These are phyloP conservation scores for Iodosphaeria phyllophila DNA, from an alignment of 2,329 filamentous ascomycete genomes.

Conservation along the genomic window DNA sequence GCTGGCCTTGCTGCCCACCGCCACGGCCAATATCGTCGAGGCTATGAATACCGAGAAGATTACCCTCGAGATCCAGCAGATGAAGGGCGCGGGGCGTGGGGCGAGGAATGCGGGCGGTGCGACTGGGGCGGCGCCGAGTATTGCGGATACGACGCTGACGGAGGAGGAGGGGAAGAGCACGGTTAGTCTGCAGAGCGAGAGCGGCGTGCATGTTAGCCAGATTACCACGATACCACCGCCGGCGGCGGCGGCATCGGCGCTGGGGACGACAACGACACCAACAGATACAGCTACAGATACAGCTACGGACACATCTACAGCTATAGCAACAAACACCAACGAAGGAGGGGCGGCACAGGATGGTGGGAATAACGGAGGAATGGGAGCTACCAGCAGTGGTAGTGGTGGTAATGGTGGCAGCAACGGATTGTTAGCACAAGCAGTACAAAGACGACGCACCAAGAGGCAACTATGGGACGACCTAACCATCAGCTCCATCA, in stretches of 20 bases:
- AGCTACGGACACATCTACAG: conserved; percentile 2
- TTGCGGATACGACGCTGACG: conserved; percentile 51
- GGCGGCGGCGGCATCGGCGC: conserved; percentile 12
- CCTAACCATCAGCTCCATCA: conserved; percentile 86
- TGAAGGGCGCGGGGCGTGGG: conserved; percentile 55
- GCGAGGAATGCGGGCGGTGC: conserved; percentile 36
- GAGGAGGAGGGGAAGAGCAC: conserved; percentile 73
- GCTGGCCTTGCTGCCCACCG: conserved; percentile 82
- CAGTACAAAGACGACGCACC: conserved; percentile 41
- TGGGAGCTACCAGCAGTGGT: conserved; percentile 9
- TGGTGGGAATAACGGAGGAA: conserved; percentile 21
- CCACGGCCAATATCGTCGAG: conserved; percentile 74
- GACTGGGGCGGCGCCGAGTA: conserved; percentile 29
- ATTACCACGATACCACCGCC: conserved; percentile 36
- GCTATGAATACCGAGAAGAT: conserved; percentile 83
- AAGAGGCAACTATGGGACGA: conserved; percentile 97
- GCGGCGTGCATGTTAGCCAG: conserved; percentile 71
- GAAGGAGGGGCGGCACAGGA: conserved; percentile 8
- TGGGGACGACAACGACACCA: no score
- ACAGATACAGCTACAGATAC: conserved; percentile 8
- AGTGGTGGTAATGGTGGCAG: no score
- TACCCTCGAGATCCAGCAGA: conserved; percentile 83
- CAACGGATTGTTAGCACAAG: no score
- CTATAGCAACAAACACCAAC: no score
- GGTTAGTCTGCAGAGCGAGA: conserved; percentile 59